Evolutionary conservation across 768 basidiomycete genomes (phyloP).

Genomic region (Termitomyces sp.): DNA sequence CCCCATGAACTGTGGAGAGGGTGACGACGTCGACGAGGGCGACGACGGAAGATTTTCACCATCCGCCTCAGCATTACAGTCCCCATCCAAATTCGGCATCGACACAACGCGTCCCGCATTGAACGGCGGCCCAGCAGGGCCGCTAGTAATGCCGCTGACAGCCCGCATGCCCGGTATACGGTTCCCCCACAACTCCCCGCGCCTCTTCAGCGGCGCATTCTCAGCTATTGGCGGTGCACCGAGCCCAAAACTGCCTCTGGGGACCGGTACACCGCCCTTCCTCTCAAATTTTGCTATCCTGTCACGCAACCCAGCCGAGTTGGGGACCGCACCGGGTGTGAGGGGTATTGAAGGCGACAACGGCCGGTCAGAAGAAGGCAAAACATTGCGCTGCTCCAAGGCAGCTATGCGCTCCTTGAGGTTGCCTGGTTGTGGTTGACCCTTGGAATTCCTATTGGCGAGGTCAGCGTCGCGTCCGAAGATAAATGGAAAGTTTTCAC

Average conservation of each 20-base stretch:
- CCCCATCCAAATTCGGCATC: conserved; percentile 12
- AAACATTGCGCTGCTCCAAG: conserved; percentile 55
- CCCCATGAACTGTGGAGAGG: conserved; percentile 11
- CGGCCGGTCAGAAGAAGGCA: conserved; percentile 14
- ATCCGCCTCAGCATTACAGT: conserved; percentile 15
- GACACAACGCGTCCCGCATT: conserved; percentile 26
- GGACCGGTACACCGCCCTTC: conserved; percentile 71
- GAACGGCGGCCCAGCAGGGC: conserved; percentile 17
- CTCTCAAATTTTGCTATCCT: conserved; percentile 80
- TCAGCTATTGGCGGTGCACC: conserved; percentile 54
- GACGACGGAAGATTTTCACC: conserved; percentile 20
- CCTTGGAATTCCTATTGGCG: conserved; percentile 19
- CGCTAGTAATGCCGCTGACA: conserved; percentile 17
- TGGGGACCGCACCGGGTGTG: conserved; percentile 17
- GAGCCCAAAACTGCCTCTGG: conserved; percentile 69
- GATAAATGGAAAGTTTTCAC: conserved; percentile 5
- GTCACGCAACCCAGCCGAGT: conserved; percentile 38
- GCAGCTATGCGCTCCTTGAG: conserved; percentile 84
- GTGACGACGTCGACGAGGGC: conserved; percentile 25
- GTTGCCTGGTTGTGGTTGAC: conserved; percentile 38
- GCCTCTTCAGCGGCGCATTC: conserved; percentile 41
- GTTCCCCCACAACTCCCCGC: conserved; percentile 72
- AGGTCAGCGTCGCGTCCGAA: conserved; percentile 2
- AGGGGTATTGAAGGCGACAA: conserved; percentile 21
- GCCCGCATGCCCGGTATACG: conserved; percentile 46